Percentiles rank a stretch among this genome's conserved stretches.
Evolutionary conservation across 768 basidiomycete species (phyloP).

Genomic region (Cystofilobasidium macerans): DNA sequence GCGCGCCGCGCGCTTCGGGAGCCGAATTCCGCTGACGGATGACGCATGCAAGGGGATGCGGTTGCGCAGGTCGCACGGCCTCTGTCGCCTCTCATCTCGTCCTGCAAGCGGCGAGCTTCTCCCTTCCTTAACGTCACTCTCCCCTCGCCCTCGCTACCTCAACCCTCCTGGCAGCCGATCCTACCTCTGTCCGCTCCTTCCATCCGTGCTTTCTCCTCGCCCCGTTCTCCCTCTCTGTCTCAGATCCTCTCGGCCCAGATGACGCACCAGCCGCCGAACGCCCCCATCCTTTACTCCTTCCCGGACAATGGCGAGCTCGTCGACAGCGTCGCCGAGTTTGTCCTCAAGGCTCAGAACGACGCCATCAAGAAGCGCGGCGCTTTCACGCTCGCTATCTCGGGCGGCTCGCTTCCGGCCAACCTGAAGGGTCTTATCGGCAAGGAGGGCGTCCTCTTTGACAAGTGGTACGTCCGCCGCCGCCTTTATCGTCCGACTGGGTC

Average conservation of each 20-base stretch:
- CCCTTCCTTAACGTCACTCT: neutral
- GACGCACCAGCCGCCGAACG: conserved; percentile 41
- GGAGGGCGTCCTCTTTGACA: conserved; percentile 70
- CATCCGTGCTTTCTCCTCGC: neutral
- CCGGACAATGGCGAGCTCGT: conserved; percentile 48
- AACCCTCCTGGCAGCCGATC: neutral
- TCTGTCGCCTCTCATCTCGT: too few relatives aligned
- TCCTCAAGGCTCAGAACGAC: conserved; percentile 77
- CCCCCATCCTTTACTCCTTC: conserved; percentile 67
- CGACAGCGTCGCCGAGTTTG: conserved; percentile 62
- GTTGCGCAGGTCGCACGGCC: too few relatives aligned
- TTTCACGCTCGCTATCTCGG: conserved; percentile 88
- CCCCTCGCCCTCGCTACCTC: neutral
- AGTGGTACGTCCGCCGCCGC: conserved; percentile 54
- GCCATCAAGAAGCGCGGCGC: conserved; percentile 75
- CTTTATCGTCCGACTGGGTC: neutral
- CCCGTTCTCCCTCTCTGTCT: neutral
- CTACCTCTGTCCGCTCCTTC: neutral
- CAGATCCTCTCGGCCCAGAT: conserved; percentile 23
- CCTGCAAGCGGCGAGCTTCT: neutral
- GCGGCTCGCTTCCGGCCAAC: conserved; percentile 76
- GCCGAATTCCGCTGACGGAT: too few relatives aligned
- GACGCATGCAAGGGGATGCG: too few relatives aligned
- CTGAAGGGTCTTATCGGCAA: conserved; percentile 59
- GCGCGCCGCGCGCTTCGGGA: too few relatives aligned